Evolutionary conservation across 2,329 filamentous ascomycete species (phyloP), one percentile per base, ranked within the genome.

Genomic region (Colletotrichum echinochloae): DNA sequence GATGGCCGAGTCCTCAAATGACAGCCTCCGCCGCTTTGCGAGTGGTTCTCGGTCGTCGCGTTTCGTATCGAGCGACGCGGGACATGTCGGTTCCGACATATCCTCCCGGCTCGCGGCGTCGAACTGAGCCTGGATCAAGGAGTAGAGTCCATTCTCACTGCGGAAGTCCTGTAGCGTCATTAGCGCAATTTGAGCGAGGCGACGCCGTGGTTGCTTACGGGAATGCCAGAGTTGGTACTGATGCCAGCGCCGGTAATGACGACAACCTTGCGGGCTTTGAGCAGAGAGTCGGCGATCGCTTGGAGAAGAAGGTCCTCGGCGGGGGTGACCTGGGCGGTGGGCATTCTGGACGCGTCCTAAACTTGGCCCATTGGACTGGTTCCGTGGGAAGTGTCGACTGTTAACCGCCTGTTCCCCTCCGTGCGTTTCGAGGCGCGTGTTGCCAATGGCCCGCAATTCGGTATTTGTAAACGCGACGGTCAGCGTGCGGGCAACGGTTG

Each of bases 201-300:
- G 30, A 23, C n/a, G 5, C 30, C 2, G 23, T n/a, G 12, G 51
- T 16, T 11, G 78, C 86, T 76, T 83, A 93, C 91, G 60, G 91
- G 91, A 77, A 93, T 93, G 65, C 91, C 91, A 72, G 90, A 92
- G 77, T 92, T 93, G 60, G 91, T 93, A 77, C 90, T 92, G 77
- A 93, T 93, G 62, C 91, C 91, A 59, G 91, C 91, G 60, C 91
- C 91, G 0, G 91, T 93, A 39, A 93, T 84, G 26, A 93, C 88
- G 11, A 93, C 85, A n/a, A 92, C 85, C 77, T 92, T 93, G 72
- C 86, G 88, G 14, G 91, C 87, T 77, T 89, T 90, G 73, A 87
- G 86, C 54, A 93, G 81, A 4, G 84, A 80, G 76, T 92, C 87
- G 75, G 91, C 91, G 73, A 93, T 88, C 39, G 87, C 81, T 75